Percentiles rank a stretch among this genome's conserved stretches.
Evolutionary conservation across 2,329 filamentous ascomycete genomes (phyloP).

Genomic region (Diaporthe capsici): DNA sequence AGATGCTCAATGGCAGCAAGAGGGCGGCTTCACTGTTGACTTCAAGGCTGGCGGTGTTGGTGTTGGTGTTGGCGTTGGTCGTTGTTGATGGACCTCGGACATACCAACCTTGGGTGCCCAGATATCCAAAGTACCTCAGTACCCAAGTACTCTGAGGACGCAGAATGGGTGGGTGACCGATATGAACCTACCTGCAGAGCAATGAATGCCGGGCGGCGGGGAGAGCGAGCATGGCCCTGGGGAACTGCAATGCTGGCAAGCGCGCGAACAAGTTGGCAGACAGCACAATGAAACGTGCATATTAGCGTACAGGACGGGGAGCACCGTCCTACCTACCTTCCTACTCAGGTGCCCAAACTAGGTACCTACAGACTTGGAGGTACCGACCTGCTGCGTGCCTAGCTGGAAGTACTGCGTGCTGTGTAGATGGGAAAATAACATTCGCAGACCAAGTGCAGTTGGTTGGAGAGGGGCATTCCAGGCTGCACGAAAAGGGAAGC

Average conservation of each 20-base stretch:
- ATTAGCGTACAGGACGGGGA: neutral
- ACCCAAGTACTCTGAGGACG: neutral
- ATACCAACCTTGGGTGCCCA: neutral
- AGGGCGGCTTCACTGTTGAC: neutral
- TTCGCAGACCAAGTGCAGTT: neutral
- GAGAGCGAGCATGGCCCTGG: neutral
- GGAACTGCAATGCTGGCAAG: neutral
- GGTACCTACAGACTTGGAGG: too few species aligned
- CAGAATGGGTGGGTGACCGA: neutral
- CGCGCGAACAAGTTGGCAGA: neutral
- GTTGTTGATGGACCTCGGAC: neutral
- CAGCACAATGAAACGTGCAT: slow-evolving; percentile 1
- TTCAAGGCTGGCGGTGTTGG: neutral
- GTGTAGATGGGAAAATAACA: neutral
- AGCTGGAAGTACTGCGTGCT: neutral
- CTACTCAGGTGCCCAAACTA: too few species aligned
- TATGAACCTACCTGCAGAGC: neutral
- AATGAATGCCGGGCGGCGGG: neutral
- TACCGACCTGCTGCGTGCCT: neutral
- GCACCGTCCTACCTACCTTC: neutral
- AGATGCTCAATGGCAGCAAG: neutral
- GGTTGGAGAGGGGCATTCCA: slow-evolving; percentile 25
- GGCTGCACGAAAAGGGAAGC: neutral
- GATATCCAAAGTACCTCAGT: neutral
- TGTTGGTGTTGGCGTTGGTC: neutral